These are phyloP conservation scores for Alternaria infectoria DNA, from an alignment of 2,329 filamentous ascomycete genomes.

Conservation along the genomic window DNA sequence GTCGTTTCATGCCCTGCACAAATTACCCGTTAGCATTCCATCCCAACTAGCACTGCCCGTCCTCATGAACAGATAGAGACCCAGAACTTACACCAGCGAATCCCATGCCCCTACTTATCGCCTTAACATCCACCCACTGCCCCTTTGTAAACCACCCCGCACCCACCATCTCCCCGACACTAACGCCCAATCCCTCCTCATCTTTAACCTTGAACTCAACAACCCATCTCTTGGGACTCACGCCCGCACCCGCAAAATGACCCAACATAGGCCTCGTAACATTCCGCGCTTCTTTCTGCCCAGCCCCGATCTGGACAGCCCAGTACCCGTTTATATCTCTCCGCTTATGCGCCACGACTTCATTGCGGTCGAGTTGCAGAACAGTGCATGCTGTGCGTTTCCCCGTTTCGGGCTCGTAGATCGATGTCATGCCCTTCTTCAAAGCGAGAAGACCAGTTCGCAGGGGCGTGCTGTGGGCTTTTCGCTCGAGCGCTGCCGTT, in stretches of 20 bases:
- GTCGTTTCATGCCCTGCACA: slow-evolving; percentile 86
- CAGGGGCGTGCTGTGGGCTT: slow-evolving; percentile 63
- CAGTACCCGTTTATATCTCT: slow-evolving; percentile 83
- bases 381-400: slow-evolving; percentile 86
- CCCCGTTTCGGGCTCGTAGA: slow-evolving; percentile 79
- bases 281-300: slow-evolving; percentile 75
- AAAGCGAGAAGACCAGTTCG: slow-evolving; percentile 83
- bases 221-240: slow-evolving; percentile 83
- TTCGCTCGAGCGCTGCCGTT: slow-evolving; percentile 65
- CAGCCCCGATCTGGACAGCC: slow-evolving; percentile 87
- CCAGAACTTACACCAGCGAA: slow-evolving; percentile 74
- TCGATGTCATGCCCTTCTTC: slow-evolving; percentile 95
- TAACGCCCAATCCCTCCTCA: slow-evolving; percentile 72
- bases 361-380: slow-evolving; percentile 88
- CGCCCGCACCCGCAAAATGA: slow-evolving; percentile 81
- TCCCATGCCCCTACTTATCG: slow-evolving; percentile 83
- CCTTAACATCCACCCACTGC: slow-evolving; percentile 86
- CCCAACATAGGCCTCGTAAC: slow-evolving; percentile 83
- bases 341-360: slow-evolving; percentile 89
- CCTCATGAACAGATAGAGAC: background rate
- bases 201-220: slow-evolving; percentile 86
- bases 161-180: slow-evolving; percentile 75
- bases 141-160: slow-evolving; percentile 93
- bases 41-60: background rate
- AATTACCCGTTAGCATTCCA: slow-evolving; percentile 6